Percentiles rank a stretch among this genome's conserved stretches.
These are phyloP conservation scores for Baudoinia panamericana DNA, from an alignment of 495 filamentous ascomycete species.

Conservation along the genomic window DNA sequence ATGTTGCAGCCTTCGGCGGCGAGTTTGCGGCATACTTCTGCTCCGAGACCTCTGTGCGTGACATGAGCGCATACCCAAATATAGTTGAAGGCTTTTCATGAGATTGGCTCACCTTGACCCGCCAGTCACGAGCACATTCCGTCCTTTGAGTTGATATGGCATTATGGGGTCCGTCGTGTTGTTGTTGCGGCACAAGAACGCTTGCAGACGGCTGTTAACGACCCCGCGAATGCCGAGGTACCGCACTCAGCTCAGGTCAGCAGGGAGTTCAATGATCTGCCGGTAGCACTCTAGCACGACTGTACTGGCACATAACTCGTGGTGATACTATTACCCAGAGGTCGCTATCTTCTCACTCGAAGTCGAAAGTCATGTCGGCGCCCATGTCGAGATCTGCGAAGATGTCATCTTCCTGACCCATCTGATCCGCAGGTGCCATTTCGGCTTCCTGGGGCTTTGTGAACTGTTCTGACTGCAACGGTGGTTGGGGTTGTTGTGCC, in stretches of 20 bases:
- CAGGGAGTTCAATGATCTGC: no score
- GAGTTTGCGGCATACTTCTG: slow-evolving; percentile 48
- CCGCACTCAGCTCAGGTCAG: no score
- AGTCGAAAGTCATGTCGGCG: slow-evolving; percentile 18
- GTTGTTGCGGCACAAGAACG: no score
- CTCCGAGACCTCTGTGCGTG: slow-evolving; percentile 40
- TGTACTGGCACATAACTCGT: no score
- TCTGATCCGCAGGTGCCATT: slow-evolving; percentile 5
- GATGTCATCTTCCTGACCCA: slow-evolving; percentile 21
- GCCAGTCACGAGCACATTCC: slow-evolving; percentile 56
- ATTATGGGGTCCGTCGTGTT: slow-evolving; percentile 25
- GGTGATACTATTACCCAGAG: no score
- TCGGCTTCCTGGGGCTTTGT: neutral
- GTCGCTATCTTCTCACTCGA: no score
- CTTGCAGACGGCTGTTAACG: no score
- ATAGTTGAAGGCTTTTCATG: neutral
- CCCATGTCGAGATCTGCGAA: slow-evolving; percentile 22
- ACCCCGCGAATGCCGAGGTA: no score
- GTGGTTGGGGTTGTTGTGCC: slow-evolving; percentile 6
- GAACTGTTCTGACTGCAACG: no score
- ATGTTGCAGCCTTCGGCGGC: slow-evolving; percentile 53
- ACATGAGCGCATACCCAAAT: neutral
- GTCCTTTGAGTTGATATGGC: slow-evolving; percentile 49
- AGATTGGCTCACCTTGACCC: slow-evolving; percentile 44
- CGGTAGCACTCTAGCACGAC: no score